phyloP scores from a whole-genome alignment of 2,329 filamentous ascomycete species.

The Pestalotiopsis sp. region DNA sequence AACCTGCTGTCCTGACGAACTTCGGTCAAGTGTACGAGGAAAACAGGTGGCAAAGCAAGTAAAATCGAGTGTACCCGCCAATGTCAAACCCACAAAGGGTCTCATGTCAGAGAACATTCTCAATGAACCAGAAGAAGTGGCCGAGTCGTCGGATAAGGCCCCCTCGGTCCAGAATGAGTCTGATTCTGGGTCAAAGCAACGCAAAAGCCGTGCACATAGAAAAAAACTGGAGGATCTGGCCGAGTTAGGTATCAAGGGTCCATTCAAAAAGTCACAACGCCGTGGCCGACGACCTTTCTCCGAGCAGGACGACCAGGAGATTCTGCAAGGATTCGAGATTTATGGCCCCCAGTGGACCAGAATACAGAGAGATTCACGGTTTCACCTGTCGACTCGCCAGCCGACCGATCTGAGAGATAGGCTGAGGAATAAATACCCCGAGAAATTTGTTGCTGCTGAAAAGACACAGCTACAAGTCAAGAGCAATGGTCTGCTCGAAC shows the following conservation, averaged over 20 bases:
- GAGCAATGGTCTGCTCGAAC: conserved; percentile 49
- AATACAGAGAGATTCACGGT: conserved; percentile 62
- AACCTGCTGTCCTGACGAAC: conserved; percentile 65
- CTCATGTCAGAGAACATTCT: conserved; percentile 58
- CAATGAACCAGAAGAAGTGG: conserved; percentile 44
- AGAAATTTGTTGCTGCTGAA: conserved; percentile 58
- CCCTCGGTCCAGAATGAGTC: conserved; percentile 30
- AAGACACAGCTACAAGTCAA: conserved; percentile 52
- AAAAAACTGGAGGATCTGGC: conserved; percentile 58
- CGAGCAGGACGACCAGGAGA: conserved; percentile 63
- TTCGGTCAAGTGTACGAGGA: conserved; percentile 42
- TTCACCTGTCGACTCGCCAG: conserved; percentile 59
- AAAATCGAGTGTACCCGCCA: conserved; percentile 22
- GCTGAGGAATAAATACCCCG: conserved; percentile 64
- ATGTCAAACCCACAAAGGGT: conserved; percentile 46
- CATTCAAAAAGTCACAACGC: conserved; percentile 63
- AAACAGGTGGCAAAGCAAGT: conserved; percentile 31
- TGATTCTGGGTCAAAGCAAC: conserved; percentile 41
- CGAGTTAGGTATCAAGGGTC: conserved; percentile 61
- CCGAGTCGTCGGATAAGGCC: conserved; percentile 22
- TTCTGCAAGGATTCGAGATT: conserved; percentile 58
- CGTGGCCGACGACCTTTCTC: conserved; percentile 63
- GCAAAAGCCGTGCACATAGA: conserved; percentile 56
- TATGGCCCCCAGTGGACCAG: conserved; percentile 68
- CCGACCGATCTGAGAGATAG: conserved; percentile 66